Base-by-base conservation (phyloP, 257 asterid genomes). In the Nicotiana undulata region DNA sequence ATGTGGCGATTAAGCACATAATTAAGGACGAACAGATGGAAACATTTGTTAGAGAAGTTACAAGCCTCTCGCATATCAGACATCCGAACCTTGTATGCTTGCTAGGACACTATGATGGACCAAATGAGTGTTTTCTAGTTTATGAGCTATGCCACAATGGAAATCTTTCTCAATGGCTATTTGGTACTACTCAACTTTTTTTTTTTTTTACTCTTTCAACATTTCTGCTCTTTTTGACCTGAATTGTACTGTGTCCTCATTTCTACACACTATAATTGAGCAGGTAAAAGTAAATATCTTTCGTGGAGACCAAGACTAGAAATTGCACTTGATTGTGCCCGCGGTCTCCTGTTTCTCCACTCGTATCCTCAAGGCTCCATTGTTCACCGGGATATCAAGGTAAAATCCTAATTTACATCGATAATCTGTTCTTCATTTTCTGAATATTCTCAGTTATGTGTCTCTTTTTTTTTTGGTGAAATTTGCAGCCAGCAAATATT, bases 371-470 rank as follows among this genome's bases (percentile, higher is more conserved):
- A 89, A 75, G 97, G 97, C 59, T 88, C 97, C 85, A 92, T 93
- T 17, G 93, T 93, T 64, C 98, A 93, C 65, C 90, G 98, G 0
- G 98, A 93, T 82, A 86, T 92, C 67, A 93, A 93, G 96, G 98
- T 90, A 58, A 2, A n/a, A 3, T 20, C 61, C 3, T 4, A 3
- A 0, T 12, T 32, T 12, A 11, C 13, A 26, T 44, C 29, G 29
- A 26, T 83, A 55, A 11, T 24, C 0, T 77, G 18, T 29, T 28
- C 46, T 22, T 17, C 74, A 12, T 18, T 16, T 53, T 40, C 51
- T 16, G 1, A 22, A 16, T 12, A n/a, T 3, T 3, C 55, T 58
- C 26, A 59, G 17, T 37, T 8, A 37, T 1, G 2, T 59, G 59
- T 13, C 56, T 1, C 2, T 0, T 56, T 34, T 26, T 26, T 59